These are phyloP conservation scores for Quercus robur DNA, from an alignment of 306 rosid species.

Conservation along the genomic window DNA sequence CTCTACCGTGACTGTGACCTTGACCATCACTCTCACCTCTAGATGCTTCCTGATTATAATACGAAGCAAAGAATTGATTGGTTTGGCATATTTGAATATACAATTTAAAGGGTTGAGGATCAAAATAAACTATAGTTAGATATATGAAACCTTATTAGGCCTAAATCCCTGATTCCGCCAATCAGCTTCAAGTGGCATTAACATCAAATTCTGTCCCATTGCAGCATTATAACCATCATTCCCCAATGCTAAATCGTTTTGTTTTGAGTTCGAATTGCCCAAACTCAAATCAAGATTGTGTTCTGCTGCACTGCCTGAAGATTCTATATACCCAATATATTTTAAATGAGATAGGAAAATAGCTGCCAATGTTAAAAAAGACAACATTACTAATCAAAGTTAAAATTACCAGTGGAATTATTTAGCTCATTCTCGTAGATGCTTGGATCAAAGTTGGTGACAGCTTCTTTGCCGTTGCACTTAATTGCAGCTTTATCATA, in stretches of 20 bases:
- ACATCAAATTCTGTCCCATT: slow-evolving; percentile 19
- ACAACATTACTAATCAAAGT: not conserved
- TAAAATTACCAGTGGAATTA: slow-evolving; percentile 54
- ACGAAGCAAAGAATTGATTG: not conserved
- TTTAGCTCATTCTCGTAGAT: slow-evolving; percentile 79
- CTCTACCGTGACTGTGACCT: slow-evolving; percentile 33
- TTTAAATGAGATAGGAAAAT: not conserved
- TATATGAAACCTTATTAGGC: slow-evolving; percentile 21
- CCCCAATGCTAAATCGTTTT: slow-evolving; percentile 20
- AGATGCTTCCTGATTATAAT: slow-evolving; percentile 33
- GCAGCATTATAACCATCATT: slow-evolving; percentile 23
- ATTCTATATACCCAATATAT: slow-evolving; percentile 28
- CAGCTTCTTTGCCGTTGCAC: slow-evolving; percentile 97
- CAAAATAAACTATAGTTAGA: not conserved
- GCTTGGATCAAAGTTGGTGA: slow-evolving; percentile 96
- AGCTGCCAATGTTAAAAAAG: not conserved
- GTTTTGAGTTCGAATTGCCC: slow-evolving; percentile 56
- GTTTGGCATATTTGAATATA: not conserved
- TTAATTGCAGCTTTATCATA: slow-evolving; percentile 99
- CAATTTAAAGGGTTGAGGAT: not conserved
- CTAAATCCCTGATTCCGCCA: slow-evolving; percentile 42
- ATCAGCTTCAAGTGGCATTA: slow-evolving; percentile 20
- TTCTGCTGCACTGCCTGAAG: slow-evolving; percentile 33
- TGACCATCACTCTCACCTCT: slow-evolving; percentile 30
- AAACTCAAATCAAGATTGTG: slow-evolving; percentile 71